phyloP scores from a whole-genome alignment of 306 rosid species.

The Inga laurina region DNA sequence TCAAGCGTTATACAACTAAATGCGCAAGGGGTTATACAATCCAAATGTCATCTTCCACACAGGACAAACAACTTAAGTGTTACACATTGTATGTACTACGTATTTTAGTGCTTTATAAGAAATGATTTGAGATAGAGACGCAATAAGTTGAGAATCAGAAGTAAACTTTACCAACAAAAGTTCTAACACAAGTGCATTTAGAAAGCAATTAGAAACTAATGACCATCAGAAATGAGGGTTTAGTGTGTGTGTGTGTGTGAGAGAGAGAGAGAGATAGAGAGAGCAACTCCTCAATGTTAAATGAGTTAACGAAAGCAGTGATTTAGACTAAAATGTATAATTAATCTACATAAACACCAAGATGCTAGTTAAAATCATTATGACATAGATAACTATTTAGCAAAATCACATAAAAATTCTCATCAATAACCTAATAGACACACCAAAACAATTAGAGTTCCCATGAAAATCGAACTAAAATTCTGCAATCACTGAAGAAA shows the following conservation, averaged over 20 bases:
- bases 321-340: background rate
- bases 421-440: background rate
- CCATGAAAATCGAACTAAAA: background rate
- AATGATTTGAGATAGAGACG: background rate
- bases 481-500: background rate
- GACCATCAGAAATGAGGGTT: background rate
- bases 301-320: background rate
- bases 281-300: background rate
- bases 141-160: background rate
- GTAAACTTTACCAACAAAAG: background rate
- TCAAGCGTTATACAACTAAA: background rate
- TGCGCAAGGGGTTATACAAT: background rate
- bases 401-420: background rate
- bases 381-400: background rate
- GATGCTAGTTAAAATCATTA: conserved; percentile 3
- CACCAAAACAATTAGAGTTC: background rate
- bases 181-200: background rate
- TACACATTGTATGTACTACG: background rate
- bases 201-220: background rate
- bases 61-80: background rate
- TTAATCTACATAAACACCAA: conserved; percentile 12
- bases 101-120: background rate
- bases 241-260: background rate
- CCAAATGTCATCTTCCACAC: background rate
- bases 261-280: background rate